Conservation (phyloP, 108 stramenopile genomes). For the Hondaea fermentalgiana region DNA sequence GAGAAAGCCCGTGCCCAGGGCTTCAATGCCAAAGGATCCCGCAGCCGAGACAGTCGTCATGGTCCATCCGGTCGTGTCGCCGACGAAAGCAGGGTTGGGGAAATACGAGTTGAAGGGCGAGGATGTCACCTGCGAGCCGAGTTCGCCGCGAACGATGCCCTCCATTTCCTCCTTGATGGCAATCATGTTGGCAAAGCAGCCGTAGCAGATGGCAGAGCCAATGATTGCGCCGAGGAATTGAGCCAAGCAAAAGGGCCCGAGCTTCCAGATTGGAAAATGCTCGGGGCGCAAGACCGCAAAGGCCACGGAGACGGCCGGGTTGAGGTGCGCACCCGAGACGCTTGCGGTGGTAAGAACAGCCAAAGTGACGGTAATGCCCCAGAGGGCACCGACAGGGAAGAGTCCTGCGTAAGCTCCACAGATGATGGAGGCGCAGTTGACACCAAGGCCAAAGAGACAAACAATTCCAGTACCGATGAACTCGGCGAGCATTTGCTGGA, state of each 20-base stretch:
- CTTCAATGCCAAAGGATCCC: constrained; percentile 28
- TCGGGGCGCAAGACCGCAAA: constrained; percentile 37
- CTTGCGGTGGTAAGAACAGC: constrained; percentile 47
- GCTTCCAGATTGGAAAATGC: constrained; percentile 29
- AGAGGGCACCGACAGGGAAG: constrained; percentile 50
- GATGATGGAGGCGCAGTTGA: constrained; percentile 40
- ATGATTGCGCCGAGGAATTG: constrained; percentile 43
- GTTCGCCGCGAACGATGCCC: neutral
- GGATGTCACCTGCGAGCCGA: neutral
- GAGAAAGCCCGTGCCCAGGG: constrained; percentile 35
- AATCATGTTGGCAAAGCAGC: constrained; percentile 37
- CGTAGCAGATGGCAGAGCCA: constrained; percentile 34
- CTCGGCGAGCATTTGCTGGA: constrained; percentile 51
- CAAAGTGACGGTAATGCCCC: constrained; percentile 51
- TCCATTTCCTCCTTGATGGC: constrained; percentile 32
- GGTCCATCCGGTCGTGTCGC: neutral
- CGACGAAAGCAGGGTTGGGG: neutral
- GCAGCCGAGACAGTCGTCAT: neutral
- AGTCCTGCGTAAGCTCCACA: constrained; percentile 45
- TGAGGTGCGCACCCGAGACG: constrained; percentile 33
- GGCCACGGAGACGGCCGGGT: constrained; percentile 47
- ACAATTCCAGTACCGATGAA: constrained; percentile 51
- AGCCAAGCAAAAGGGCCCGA: constrained; percentile 41
- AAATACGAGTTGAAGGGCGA: neutral
- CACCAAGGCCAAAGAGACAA: constrained; percentile 44